Evolutionary conservation across 495 filamentous ascomycete genomes (phyloP).

Genomic region (Usnea hakonensis): DNA sequence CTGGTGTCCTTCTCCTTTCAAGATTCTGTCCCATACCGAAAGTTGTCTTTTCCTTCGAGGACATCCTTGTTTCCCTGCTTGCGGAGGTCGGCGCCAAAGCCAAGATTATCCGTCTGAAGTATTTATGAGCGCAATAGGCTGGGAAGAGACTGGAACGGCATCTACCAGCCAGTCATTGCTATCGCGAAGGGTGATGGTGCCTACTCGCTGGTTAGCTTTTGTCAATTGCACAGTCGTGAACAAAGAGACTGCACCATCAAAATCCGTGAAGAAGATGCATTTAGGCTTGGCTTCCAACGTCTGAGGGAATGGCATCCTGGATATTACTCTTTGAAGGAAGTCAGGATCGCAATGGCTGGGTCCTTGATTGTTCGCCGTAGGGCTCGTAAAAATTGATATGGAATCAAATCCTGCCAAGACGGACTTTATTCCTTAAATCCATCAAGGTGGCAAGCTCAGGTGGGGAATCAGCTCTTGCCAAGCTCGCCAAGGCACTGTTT

Average conservation of each 20-base stretch:
- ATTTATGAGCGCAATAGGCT: conserved; percentile 16
- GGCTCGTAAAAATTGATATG: not conserved
- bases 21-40: conserved; percentile 47
- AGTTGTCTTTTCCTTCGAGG: conserved; percentile 56
- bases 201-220: not conserved
- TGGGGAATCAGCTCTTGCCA: conserved; percentile 3
- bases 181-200: conserved; percentile 23
- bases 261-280: conserved; percentile 96
- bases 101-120: conserved; percentile 75
- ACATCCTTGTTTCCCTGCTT: conserved; percentile 60
- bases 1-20: not conserved
- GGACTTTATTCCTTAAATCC: not conserved
- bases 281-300: conserved; percentile 58
- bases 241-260: conserved; percentile 90
- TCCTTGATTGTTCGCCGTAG: not conserved
- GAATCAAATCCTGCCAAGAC: not conserved
- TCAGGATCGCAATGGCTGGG: not conserved
- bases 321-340: not conserved
- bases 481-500: not conserved
- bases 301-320: conserved; percentile 26
- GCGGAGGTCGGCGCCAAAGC: conserved; percentile 63
- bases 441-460: not conserved
- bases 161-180: conserved; percentile 81
- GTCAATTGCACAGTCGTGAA: conserved; percentile 57
- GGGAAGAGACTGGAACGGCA: not conserved